These are phyloP conservation scores for Fusarium veterinarium DNA, from an alignment of 2,329 filamentous ascomycete species.

Conservation along the genomic window DNA sequence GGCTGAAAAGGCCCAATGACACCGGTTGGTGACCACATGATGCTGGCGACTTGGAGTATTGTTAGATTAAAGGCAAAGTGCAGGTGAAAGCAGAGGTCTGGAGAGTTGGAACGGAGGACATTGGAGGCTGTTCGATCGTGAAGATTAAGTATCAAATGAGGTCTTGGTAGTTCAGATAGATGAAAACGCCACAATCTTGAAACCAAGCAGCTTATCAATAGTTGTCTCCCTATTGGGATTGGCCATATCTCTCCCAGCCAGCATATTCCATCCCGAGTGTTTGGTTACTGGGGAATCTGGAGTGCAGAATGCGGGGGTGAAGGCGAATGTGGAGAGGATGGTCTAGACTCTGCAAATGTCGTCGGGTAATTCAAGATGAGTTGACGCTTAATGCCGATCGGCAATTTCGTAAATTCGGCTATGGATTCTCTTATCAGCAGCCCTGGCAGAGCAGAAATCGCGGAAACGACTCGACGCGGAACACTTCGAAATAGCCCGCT, in stretches of 20 bases:
- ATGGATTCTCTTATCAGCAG: background rate
- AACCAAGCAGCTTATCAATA: background rate
- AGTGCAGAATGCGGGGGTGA: background rate
- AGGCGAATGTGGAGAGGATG: background rate
- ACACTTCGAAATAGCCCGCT: background rate
- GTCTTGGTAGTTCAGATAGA: background rate
- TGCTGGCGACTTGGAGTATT: fast-evolving
- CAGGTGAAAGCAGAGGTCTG: fast-evolving
- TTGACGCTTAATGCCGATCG: background rate
- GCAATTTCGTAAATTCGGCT: background rate
- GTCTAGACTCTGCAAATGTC: background rate
- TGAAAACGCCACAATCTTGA: background rate
- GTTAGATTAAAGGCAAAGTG: fast-evolving
- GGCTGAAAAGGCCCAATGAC: background rate
- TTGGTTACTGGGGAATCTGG: background rate
- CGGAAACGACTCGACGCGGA: background rate
- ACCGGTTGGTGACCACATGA: background rate
- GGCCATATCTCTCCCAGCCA: background rate
- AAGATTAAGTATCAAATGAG: background rate
- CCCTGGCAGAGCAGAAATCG: background rate
- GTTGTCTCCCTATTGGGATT: background rate
- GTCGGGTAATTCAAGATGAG: background rate
- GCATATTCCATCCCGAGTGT: background rate
- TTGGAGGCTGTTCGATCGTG: background rate
- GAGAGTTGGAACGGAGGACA: background rate